These are phyloP conservation scores for Ophiostoma sp. DNA, from an alignment of 2,329 filamentous ascomycete genomes.

Conservation along the genomic window DNA sequence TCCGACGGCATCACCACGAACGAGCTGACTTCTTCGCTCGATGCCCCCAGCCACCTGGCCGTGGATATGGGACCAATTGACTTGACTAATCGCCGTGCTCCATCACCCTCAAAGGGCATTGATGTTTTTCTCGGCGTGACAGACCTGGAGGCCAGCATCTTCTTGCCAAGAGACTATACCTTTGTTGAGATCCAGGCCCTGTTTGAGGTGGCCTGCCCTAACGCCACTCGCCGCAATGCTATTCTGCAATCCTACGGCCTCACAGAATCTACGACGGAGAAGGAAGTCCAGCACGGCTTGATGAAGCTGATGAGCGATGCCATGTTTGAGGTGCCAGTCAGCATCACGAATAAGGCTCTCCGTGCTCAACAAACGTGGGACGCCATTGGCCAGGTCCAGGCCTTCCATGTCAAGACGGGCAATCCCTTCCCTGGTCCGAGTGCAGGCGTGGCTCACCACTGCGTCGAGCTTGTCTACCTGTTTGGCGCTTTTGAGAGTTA, in stretches of 20 bases:
- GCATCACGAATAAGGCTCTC: background rate
- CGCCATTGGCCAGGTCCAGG: slow-evolving; percentile 11
- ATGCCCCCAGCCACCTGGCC: background rate
- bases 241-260: background rate
- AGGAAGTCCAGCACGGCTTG: background rate
- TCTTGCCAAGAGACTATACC: background rate
- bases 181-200: background rate
- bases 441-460: slow-evolving; percentile 21
- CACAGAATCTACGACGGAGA: background rate
- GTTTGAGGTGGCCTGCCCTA: background rate
- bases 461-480: slow-evolving; percentile 24
- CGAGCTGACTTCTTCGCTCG: background rate
- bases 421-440: slow-evolving; percentile 23
- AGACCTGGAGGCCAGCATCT: slow-evolving; percentile 3
- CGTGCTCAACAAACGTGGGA: background rate
- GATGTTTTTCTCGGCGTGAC: slow-evolving; percentile 8
- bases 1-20: background rate
- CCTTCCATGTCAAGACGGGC: slow-evolving; percentile 16
- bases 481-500: slow-evolving; percentile 20
- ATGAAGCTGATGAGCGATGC: slow-evolving; percentile 4
- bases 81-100: background rate
- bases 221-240: background rate
- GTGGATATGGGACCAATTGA: background rate
- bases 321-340: slow-evolving; percentile 12
- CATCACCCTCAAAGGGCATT: background rate